A percentile compares a stretch with the other conserved stretches of the same genome.
phyloP scores from a whole-genome alignment of 306 rosid species.

The Ziziphus jujuba region DNA sequence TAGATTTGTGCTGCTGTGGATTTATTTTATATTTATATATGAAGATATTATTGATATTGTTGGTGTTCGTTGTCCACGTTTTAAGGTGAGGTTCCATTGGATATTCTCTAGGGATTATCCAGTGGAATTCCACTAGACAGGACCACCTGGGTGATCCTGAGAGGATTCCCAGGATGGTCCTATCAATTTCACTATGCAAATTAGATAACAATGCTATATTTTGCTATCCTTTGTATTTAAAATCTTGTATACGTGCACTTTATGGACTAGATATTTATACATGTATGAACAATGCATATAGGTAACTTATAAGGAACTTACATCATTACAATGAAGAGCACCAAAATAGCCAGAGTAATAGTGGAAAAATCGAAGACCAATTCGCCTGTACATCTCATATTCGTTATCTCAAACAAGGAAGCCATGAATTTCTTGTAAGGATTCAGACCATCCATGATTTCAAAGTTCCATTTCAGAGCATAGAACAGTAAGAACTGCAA shows the following conservation, averaged over 20 bases:
- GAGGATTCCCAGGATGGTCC: too few species aligned
- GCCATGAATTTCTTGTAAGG: slow-evolving; percentile 49
- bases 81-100: too few species aligned
- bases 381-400: slow-evolving; percentile 66
- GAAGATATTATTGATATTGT: too few species aligned
- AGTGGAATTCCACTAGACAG: too few species aligned
- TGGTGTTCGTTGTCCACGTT: too few species aligned
- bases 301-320: slow-evolving; percentile 27
- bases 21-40: too few species aligned
- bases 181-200: background rate
- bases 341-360: slow-evolving; percentile 62
- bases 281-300: too few species aligned
- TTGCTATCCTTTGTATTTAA: background rate
- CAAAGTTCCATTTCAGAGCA: slow-evolving; percentile 59
- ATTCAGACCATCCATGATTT: slow-evolving; percentile 52
- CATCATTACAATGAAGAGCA: slow-evolving; percentile 67
- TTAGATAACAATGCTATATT: background rate
- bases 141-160: too few species aligned
- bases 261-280: too few species aligned
- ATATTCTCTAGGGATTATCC: too few species aligned
- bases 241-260: background rate
- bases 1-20: too few species aligned
- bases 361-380: slow-evolving; percentile 58
- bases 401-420: slow-evolving; percentile 48
- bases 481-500: slow-evolving; percentile 52